phyloP scores from a whole-genome alignment of 1,284 basidiomycete species.

The Tetrapyrgos nigripes region DNA sequence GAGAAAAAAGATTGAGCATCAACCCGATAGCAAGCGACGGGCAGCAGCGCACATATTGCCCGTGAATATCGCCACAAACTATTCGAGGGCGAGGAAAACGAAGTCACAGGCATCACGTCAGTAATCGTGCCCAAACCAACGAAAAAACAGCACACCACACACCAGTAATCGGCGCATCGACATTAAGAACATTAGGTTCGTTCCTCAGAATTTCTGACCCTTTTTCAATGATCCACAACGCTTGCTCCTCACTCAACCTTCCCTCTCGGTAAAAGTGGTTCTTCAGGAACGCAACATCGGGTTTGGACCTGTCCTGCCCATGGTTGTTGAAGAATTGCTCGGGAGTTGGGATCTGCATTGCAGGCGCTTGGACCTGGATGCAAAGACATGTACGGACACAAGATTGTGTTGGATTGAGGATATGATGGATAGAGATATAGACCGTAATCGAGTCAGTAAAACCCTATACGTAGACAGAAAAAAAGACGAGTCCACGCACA shows the following conservation, averaged over 20 bases:
- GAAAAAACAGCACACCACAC: conserved; percentile 25
- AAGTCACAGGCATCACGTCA: not conserved
- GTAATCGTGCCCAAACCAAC: too few species aligned
- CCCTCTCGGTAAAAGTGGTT: conserved; percentile 99
- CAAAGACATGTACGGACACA: too few species aligned
- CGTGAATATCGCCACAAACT: conserved; percentile 95
- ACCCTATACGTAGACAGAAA: conserved; percentile 1
- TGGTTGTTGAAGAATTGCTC: conserved; percentile 88
- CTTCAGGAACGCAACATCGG: conserved; percentile 97
- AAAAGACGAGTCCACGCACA: conserved; percentile 46
- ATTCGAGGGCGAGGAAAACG: conserved; percentile 3
- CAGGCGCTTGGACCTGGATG: conserved; percentile 89
- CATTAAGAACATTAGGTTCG: conserved; percentile 88
- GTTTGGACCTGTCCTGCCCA: conserved; percentile 82
- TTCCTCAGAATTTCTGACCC: conserved; percentile 76
- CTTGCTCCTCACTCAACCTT: conserved; percentile 89
- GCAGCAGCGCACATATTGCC: conserved; percentile 82
- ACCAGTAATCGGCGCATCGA: conserved; percentile 96
- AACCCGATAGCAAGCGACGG: not conserved
- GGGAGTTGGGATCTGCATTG: conserved; percentile 90
- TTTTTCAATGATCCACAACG: conserved; percentile 85
- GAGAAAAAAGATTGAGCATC: conserved; percentile 1
- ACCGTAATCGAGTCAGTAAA: not conserved
- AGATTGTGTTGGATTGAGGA: not conserved
- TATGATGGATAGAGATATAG: not conserved